Conservation (phyloP, 495 filamentous ascomycete species). For the Neurospora sp. region DNA sequence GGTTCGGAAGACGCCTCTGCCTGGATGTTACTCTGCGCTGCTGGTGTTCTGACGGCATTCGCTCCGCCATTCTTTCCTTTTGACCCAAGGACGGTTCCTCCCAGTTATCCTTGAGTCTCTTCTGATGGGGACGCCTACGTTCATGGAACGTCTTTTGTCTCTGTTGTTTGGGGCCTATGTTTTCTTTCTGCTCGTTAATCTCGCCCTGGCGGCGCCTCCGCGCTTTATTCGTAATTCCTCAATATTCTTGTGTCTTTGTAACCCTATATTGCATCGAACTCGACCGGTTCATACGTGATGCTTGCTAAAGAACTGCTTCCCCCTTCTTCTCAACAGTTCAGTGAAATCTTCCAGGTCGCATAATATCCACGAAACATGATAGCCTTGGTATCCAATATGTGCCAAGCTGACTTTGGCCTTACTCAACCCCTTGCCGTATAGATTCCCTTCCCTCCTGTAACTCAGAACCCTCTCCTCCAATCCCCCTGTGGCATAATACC, state of each 20-base stretch:
- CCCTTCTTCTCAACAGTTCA: background rate
- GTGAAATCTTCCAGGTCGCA: background rate
- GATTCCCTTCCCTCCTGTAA: background rate
- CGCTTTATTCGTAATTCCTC: no score
- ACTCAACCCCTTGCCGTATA: background rate
- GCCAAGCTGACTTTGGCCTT: background rate
- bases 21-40: background rate
- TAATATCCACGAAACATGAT: background rate
- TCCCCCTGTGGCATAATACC: constrained; percentile 39
- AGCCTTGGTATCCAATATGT: background rate
- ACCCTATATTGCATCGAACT: no score
- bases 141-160: no score
- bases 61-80: background rate
- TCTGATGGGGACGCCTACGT: background rate
- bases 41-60: background rate
- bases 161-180: no score
- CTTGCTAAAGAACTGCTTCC: no score
- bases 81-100: background rate
- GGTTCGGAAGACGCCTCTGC: no score
- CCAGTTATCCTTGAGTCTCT: background rate
- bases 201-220: no score
- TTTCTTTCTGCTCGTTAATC: no score
- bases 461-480: constrained; percentile 42
- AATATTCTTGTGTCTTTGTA: no score
- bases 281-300: no score